A percentile compares a stretch with the other conserved stretches of the same genome.
Conservation (phyloP, 2,329 filamentous ascomycete species). For the Coniochaeta prunicola region DNA sequence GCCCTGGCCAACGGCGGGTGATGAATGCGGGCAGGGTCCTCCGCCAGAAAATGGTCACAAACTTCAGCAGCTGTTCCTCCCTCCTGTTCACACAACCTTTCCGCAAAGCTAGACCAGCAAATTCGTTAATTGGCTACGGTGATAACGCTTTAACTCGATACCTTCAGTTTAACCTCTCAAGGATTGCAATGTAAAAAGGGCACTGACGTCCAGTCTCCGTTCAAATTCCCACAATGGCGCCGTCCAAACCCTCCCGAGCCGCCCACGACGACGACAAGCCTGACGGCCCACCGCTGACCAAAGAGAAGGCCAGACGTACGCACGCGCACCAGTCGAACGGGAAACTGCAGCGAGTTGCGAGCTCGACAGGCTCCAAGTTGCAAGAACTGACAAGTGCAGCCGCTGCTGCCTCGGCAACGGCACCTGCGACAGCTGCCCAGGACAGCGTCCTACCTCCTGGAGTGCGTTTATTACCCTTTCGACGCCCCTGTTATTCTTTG, state of each 20-base stretch:
- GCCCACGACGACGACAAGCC: constrained; percentile 35
- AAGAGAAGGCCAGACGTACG: constrained; percentile 35
- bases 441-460: background rate
- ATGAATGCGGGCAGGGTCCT: background rate
- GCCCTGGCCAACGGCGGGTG: background rate
- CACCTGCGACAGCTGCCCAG: constrained; percentile 3
- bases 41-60: background rate
- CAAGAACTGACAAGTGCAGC: constrained; percentile 35
- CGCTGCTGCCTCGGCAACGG: constrained; percentile 20
- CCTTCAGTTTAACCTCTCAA: background rate
- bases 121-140: background rate
- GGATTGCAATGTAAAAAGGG: background rate
- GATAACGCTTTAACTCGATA: too few relatives aligned
- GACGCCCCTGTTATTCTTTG: constrained; percentile 8
- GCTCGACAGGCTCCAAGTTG: constrained; percentile 40
- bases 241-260: constrained; percentile 36
- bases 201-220: background rate
- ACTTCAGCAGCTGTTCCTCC: background rate
- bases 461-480: background rate
- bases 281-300: constrained; percentile 26
- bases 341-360: constrained; percentile 49
- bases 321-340: constrained; percentile 33
- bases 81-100: background rate
- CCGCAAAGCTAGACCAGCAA: background rate
- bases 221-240: constrained; percentile 28